A percentile compares a stretch with the other conserved stretches of the same genome.
Conservation (phyloP, 2,329 filamentous ascomycete genomes). For the Coniosporium tulheliwenetii region DNA sequence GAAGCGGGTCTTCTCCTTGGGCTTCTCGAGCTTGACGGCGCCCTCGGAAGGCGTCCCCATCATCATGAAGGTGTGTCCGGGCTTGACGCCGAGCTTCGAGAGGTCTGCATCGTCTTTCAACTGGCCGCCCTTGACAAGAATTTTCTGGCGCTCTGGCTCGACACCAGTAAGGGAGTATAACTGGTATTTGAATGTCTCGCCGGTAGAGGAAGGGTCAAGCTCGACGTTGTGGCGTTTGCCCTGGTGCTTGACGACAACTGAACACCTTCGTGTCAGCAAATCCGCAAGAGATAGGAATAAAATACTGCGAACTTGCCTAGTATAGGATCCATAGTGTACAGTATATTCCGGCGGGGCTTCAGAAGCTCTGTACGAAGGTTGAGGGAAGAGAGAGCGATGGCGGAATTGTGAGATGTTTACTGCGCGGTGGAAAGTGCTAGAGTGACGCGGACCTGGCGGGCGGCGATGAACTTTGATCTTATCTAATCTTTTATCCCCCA, state of each 20-base stretch:
- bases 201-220: conserved; percentile 66
- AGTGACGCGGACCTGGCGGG: neutral
- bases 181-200: conserved; percentile 91
- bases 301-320: conserved; percentile 10
- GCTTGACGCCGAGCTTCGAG: conserved; percentile 68
- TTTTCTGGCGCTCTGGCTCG: conserved; percentile 91
- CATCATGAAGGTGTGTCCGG: conserved; percentile 84
- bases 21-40: conserved; percentile 45
- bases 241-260: conserved; percentile 86
- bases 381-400: neutral
- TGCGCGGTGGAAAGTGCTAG: neutral
- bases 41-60: conserved; percentile 72
- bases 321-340: conserved; percentile 18
- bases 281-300: neutral
- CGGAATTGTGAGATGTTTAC: neutral
- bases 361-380: no score
- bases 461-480: conserved; percentile 5
- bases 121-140: conserved; percentile 84
- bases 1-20: conserved; percentile 72
- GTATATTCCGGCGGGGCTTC: no score
- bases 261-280: neutral
- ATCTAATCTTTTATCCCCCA: no score
- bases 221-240: conserved; percentile 94
- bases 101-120: conserved; percentile 91
- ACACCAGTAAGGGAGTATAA: conserved; percentile 91